Conservation (phyloP, 1,284 basidiomycete species). For the Naganishia albida region DNA sequence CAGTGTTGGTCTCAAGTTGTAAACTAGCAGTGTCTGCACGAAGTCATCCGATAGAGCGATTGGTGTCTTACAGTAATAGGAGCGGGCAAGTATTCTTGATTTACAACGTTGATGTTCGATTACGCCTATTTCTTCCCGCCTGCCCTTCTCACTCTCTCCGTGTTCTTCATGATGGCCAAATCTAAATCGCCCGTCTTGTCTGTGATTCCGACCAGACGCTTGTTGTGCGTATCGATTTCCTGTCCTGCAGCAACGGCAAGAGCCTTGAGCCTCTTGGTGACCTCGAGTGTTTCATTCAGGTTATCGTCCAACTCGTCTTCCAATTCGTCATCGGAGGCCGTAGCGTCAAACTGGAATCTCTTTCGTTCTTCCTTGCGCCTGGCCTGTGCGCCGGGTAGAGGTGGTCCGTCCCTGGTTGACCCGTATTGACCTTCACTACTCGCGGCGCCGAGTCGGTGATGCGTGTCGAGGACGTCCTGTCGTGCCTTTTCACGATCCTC, state of each 20-base stretch:
- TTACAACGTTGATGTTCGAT: conserved; percentile 2
- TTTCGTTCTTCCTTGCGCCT: conserved; percentile 69
- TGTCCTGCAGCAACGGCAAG: conserved; percentile 68
- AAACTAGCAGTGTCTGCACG: neutral
- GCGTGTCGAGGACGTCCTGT: conserved; percentile 80
- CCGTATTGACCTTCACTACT: conserved; percentile 40
- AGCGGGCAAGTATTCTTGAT: neutral
- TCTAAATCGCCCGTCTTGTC: conserved; percentile 55
- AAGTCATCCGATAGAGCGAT: neutral
- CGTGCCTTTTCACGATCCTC: conserved; percentile 80
- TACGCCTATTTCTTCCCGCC: conserved; percentile 28
- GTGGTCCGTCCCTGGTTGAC: conserved; percentile 30
- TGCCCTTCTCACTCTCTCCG: conserved; percentile 51
- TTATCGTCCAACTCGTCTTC: conserved; percentile 82
- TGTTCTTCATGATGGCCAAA: conserved; percentile 52
- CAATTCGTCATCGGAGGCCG: conserved; percentile 88
- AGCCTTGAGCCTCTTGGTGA: conserved; percentile 79
- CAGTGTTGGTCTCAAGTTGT: conserved; percentile 30
- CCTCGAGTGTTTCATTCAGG: conserved; percentile 80
- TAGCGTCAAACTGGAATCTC: conserved; percentile 92
- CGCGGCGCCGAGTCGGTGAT: conserved; percentile 76
- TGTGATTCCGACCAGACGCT: conserved; percentile 50
- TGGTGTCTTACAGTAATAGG: neutral
- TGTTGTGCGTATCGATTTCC: conserved; percentile 53
- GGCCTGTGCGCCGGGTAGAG: conserved; percentile 43